phyloP scores from a whole-genome alignment of 1,284 basidiomycete genomes.

The Sphaerobolus stellatus region DNA sequence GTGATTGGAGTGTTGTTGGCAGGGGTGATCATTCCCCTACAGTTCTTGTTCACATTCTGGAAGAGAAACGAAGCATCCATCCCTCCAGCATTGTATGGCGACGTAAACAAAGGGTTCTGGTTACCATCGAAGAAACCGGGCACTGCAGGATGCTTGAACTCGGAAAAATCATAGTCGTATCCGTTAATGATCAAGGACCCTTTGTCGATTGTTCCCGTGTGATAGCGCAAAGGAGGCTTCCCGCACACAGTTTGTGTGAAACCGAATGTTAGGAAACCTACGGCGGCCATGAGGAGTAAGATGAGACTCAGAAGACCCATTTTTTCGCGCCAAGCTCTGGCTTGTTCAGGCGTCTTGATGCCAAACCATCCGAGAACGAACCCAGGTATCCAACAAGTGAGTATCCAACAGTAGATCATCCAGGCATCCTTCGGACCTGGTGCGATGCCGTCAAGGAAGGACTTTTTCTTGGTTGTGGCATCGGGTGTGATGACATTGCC shows the following conservation, averaged over 20 bases:
- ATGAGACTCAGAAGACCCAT: conserved; percentile 91
- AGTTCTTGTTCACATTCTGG: conserved; percentile 86
- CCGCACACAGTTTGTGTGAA: conserved; percentile 96
- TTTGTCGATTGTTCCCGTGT: conserved; percentile 74
- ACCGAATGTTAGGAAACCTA: conserved; percentile 99
- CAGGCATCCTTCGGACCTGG: conserved; percentile 90
- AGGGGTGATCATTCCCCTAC: conserved; percentile 74
- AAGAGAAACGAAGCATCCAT: conserved; percentile 94
- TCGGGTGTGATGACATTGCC: conserved; percentile 31
- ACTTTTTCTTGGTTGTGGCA: conserved; percentile 50
- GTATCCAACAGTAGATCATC: conserved; percentile 93
- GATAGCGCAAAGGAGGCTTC: conserved; percentile 76
- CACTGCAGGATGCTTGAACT: conserved; percentile 78
- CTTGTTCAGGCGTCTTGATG: conserved; percentile 88
- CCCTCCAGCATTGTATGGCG: conserved; percentile 75
- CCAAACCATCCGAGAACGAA: conserved; percentile 71
- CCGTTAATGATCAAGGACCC: conserved; percentile 92
- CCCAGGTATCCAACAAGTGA: conserved; percentile 83
- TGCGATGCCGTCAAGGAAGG: conserved; percentile 66
- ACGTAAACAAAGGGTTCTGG: conserved; percentile 80
- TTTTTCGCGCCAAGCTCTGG: conserved; percentile 98
- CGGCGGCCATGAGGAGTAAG: conserved; percentile 79
- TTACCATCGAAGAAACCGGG: conserved; percentile 69
- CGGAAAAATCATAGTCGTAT: conserved; percentile 87
- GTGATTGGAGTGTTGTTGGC: conserved; percentile 68